Evolutionary conservation across 2,329 filamentous ascomycete genomes (phyloP).

Genomic region (Gyromitra esculenta): DNA sequence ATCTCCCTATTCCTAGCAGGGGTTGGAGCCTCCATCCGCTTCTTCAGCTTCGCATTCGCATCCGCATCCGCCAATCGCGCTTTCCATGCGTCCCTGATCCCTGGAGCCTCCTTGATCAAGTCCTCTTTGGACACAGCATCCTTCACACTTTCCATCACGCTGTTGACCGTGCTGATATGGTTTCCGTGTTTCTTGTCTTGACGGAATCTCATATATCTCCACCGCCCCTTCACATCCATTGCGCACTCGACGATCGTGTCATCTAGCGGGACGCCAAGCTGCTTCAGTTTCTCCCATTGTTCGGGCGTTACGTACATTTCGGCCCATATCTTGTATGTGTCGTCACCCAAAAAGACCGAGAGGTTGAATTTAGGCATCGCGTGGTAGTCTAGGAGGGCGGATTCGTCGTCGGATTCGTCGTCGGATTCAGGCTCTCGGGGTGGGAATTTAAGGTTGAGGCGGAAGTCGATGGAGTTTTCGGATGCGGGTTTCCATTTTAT

Average conservation of each 20-base stretch:
- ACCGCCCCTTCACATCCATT: slow-evolving; percentile 76
- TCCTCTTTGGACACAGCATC: slow-evolving; percentile 86
- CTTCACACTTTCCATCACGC: slow-evolving; percentile 87
- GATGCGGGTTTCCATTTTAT: slow-evolving; percentile 97
- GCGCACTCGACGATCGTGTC: slow-evolving; percentile 90
- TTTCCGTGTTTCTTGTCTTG: slow-evolving; percentile 95
- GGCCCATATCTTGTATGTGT: slow-evolving; percentile 72
- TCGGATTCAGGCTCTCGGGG: slow-evolving; percentile 67
- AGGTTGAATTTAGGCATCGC: slow-evolving; percentile 78
- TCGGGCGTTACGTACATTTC: slow-evolving; percentile 74
- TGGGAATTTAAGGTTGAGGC: slow-evolving; percentile 80
- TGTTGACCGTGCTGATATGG: slow-evolving; percentile 82
- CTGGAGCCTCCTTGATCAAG: slow-evolving; percentile 73
- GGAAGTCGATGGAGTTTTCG: slow-evolving; percentile 95
- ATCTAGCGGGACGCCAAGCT: slow-evolving; percentile 77
- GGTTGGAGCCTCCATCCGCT: neutral
- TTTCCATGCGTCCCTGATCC: slow-evolving; percentile 86
- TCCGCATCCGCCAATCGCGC: slow-evolving; percentile 60
- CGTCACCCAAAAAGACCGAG: slow-evolving; percentile 73
- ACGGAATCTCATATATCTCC: slow-evolving; percentile 88
- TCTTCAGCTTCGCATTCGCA: slow-evolving; percentile 17
- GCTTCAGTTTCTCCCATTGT: slow-evolving; percentile 87
- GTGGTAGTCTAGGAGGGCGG: slow-evolving; percentile 78
- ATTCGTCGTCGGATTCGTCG: slow-evolving; percentile 72
- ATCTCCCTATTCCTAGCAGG: neutral